These are phyloP conservation scores for Glycyrrhiza uralensis DNA, from an alignment of 306 rosid species.

Conservation along the genomic window DNA sequence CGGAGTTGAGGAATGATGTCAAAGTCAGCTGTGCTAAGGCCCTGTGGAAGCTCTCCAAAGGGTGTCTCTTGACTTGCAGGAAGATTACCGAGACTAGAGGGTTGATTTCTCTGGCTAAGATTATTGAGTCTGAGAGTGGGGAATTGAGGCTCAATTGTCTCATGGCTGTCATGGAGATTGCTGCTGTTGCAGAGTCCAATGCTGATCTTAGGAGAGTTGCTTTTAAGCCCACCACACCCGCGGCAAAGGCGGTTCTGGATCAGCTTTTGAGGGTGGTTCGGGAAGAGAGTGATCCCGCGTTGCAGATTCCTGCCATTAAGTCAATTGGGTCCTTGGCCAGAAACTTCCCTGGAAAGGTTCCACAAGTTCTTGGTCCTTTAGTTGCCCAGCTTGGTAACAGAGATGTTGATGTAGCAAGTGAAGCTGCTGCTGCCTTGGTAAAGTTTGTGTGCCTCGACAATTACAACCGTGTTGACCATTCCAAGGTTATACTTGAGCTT, in stretches of 20 bases:
- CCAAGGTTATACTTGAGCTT: conserved; percentile 70
- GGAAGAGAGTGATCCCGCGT: conserved; percentile 30
- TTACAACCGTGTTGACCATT: conserved; percentile 63
- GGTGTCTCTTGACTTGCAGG: conserved; percentile 45
- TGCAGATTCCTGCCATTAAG: conserved; percentile 68
- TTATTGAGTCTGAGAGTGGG: conserved; percentile 57
- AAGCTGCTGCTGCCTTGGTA: conserved; percentile 60
- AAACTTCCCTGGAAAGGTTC: conserved; percentile 75
- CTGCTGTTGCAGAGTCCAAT: conserved; percentile 59
- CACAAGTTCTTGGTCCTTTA: conserved; percentile 64
- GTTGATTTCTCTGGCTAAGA: conserved; percentile 79
- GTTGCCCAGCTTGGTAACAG: conserved; percentile 57
- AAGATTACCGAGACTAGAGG: conserved; percentile 86
- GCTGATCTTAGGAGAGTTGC: conserved; percentile 71
- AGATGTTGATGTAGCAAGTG: conserved; percentile 59
- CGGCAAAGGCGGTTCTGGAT: conserved; percentile 71
- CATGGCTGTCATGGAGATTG: conserved; percentile 81
- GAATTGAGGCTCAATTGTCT: conserved; percentile 70
- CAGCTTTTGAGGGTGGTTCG: conserved; percentile 68
- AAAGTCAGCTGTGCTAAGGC: conserved; percentile 77
- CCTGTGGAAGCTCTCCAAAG: conserved; percentile 71
- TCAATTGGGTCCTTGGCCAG: conserved; percentile 78
- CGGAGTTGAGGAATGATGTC: conserved; percentile 49
- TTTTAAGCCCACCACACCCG: conserved; percentile 63
- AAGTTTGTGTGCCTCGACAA: conserved; percentile 73